Conservation (phyloP, 192 early-diverging fungal genomes). For the Spizellomyces punctatus region DNA sequence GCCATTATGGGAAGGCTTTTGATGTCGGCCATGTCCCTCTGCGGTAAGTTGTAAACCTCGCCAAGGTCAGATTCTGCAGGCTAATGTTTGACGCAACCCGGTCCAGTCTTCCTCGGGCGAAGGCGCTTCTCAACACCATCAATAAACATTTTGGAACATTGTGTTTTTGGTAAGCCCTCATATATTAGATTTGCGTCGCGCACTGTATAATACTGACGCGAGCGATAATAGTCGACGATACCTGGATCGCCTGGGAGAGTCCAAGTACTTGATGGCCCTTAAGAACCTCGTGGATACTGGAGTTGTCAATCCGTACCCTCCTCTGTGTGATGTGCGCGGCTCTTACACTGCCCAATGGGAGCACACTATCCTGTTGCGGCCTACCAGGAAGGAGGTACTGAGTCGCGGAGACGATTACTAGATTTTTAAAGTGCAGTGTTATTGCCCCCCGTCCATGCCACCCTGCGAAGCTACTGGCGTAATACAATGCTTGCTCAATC, state of each 20-base stretch:
- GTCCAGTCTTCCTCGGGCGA: slow-evolving; percentile 68
- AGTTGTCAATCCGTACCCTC: slow-evolving; percentile 85
- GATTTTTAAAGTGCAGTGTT: neutral
- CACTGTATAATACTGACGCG: neutral
- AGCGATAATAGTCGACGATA: slow-evolving; percentile 65
- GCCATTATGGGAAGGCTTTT: slow-evolving; percentile 79
- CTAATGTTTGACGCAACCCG: neutral
- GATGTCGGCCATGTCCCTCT: slow-evolving; percentile 68
- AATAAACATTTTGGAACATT: slow-evolving; percentile 91
- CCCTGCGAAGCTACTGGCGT: too few species aligned
- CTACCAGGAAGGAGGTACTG: slow-evolving; percentile 86
- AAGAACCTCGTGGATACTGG: slow-evolving; percentile 83
- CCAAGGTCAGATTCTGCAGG: neutral
- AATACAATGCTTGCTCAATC: too few species aligned
- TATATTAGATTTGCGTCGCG: too few species aligned
- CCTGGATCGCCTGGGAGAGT: slow-evolving; percentile 91
- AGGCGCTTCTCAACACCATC: slow-evolving; percentile 77
- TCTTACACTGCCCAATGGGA: slow-evolving; percentile 96
- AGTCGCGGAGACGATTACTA: slow-evolving; percentile 75
- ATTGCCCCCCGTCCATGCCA: too few species aligned
- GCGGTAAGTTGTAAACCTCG: slow-evolving; percentile 43
- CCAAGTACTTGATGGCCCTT: slow-evolving; percentile 84
- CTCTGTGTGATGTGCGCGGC: slow-evolving; percentile 81
- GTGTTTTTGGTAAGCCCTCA: slow-evolving; percentile 71
- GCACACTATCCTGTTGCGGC: slow-evolving; percentile 89